A percentile compares a stretch with the other conserved stretches of the same genome.
phyloP scores from a whole-genome alignment of 257 asterid species.

The Dorcoceras hygrometricum region DNA sequence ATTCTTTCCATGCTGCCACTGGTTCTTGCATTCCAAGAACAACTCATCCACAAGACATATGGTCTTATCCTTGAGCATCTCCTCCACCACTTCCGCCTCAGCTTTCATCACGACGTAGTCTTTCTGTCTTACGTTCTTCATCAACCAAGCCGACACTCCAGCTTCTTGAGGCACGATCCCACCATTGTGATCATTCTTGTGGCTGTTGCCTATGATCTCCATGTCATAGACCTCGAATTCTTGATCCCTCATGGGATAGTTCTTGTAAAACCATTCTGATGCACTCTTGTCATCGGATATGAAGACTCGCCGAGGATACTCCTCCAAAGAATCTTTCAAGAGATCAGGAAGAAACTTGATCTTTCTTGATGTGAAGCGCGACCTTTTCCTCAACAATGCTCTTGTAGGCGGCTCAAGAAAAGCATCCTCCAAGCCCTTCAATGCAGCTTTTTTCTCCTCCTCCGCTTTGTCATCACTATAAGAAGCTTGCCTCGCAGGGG shows the following conservation, averaged over 20 bases:
- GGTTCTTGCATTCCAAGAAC: constrained; percentile 53
- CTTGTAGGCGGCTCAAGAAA: constrained; percentile 52
- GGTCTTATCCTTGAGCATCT: constrained; percentile 42
- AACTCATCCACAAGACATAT: constrained; percentile 50
- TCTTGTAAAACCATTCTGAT: constrained; percentile 57
- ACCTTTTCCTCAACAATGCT: constrained; percentile 20
- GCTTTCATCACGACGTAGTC: constrained; percentile 71
- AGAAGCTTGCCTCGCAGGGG: constrained; percentile 1
- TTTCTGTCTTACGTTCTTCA: constrained; percentile 35
- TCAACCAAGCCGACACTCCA: constrained; percentile 39
- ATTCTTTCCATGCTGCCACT: constrained; percentile 34
- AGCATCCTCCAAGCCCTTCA: constrained; percentile 46
- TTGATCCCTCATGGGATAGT: constrained; percentile 61
- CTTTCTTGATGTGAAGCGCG: constrained; percentile 35
- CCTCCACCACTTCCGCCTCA: constrained; percentile 54
- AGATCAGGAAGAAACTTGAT: constrained; percentile 69
- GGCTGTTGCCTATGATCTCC: constrained; percentile 9
- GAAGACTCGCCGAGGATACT: constrained; percentile 58
- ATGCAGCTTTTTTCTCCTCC: constrained; percentile 37
- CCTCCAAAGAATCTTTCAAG: constrained; percentile 50
- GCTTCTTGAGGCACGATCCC: constrained; percentile 4
- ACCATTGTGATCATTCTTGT: constrained; percentile 13
- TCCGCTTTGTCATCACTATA: background rate
- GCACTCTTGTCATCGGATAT: constrained; percentile 52
- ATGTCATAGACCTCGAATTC: constrained; percentile 49